Evolutionary conservation across 768 basidiomycete genomes (phyloP).

Genomic region (Suillus hirtellus): DNA sequence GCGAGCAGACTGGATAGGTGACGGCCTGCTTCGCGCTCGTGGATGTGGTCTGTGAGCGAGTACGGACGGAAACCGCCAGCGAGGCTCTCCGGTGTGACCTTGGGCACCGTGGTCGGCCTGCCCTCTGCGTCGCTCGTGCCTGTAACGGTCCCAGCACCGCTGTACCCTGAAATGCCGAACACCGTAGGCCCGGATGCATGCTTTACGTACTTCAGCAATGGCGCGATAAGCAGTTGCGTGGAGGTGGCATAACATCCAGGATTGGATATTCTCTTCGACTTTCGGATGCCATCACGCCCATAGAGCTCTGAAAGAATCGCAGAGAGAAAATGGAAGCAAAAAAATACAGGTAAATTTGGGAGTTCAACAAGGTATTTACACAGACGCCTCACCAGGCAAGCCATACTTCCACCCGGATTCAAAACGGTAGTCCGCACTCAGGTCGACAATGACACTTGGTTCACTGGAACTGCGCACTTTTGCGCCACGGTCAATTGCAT

Average conservation of each 20-base stretch:
- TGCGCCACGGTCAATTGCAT: constrained; percentile 83
- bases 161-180: constrained; percentile 93
- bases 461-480: constrained; percentile 47
- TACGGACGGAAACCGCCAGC: constrained; percentile 81
- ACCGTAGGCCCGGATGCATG: constrained; percentile 69
- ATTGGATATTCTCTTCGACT: constrained; percentile 88
- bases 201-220: constrained; percentile 73
- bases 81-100: constrained; percentile 77
- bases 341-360: constrained; percentile 37
- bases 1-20: constrained; percentile 72
- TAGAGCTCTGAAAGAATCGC: constrained; percentile 71
- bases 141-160: constrained; percentile 88
- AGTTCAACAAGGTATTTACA: constrained; percentile 38
- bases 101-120: constrained; percentile 73
- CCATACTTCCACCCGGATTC: constrained; percentile 97
- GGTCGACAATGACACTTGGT: constrained; percentile 83
- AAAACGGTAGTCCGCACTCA: constrained; percentile 94
- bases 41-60: constrained; percentile 94
- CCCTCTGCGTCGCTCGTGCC: constrained; percentile 65
- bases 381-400: constrained; percentile 87
- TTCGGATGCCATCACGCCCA: constrained; percentile 63
- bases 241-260: constrained; percentile 98
- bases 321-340: constrained; percentile 24
- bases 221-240: constrained; percentile 88
- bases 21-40: constrained; percentile 90